Evolutionary conservation across 371 early-diverging fungal species (phyloP).

Genomic region (Amoeboaphelidium occidentale): DNA sequence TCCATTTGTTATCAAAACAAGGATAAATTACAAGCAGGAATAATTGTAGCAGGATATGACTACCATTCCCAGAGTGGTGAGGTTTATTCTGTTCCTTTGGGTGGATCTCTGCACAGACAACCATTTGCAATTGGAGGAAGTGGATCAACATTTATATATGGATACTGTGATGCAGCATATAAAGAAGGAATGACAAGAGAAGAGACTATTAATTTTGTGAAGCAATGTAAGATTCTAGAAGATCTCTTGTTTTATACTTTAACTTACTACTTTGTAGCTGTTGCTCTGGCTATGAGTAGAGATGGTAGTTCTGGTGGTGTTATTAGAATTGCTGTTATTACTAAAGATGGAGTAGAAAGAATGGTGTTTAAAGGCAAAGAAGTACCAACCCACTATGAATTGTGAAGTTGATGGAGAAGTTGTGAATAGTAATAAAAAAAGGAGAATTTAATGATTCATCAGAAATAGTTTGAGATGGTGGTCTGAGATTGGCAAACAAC

Average conservation of each 20-base stretch:
- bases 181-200: constrained; percentile 64
- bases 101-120: constrained; percentile 78
- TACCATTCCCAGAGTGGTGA: constrained; percentile 48
- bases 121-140: constrained; percentile 92
- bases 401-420: neutral
- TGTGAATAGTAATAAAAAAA: too few species aligned
- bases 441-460: too few species aligned
- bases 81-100: constrained; percentile 83
- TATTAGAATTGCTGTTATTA: constrained; percentile 88
- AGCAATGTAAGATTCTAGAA: constrained; percentile 41
- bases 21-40: constrained; percentile 69
- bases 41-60: constrained; percentile 99
- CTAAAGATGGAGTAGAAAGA: constrained; percentile 67
- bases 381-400: constrained; percentile 22
- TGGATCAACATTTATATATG: constrained; percentile 95
- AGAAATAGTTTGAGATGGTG: too few species aligned
- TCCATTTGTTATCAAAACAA: constrained; percentile 89
- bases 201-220: constrained; percentile 82
- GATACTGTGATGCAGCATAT: constrained; percentile 83
- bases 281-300: constrained; percentile 86
- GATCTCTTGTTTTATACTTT: constrained; percentile 2
- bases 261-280: constrained; percentile 20
- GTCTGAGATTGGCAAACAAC: too few species aligned
- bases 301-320: constrained; percentile 98
- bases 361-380: constrained; percentile 70